Conservation (phyloP, 305 asterid species). For the Withania somnifera region DNA sequence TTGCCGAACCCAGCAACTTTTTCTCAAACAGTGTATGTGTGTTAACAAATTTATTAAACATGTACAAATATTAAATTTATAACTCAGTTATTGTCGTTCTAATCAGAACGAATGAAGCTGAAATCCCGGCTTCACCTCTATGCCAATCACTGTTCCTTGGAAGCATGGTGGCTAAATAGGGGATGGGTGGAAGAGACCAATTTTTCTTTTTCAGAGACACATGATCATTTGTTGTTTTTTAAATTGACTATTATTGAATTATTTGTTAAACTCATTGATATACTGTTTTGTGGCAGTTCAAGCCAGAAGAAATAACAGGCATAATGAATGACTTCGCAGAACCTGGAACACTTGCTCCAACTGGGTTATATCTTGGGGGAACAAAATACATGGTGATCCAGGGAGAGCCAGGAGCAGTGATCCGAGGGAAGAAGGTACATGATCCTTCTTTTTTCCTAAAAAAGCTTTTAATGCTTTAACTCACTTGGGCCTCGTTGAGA, state of each 20-base stretch:
- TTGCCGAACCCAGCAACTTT: neutral
- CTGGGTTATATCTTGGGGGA: slow-evolving; percentile 49
- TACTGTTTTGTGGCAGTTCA: slow-evolving; percentile 23
- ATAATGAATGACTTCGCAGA: slow-evolving; percentile 44
- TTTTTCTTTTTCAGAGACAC: neutral
- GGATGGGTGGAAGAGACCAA: neutral
- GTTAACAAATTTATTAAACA: neutral
- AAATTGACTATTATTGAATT: neutral
- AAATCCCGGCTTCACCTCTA: neutral
- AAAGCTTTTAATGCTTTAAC: neutral
- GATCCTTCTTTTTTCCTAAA: neutral
- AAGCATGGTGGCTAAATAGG: neutral
- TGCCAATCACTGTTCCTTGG: neutral
- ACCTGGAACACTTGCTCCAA: slow-evolving; percentile 62
- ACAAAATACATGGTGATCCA: slow-evolving; percentile 64
- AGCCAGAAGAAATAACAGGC: slow-evolving; percentile 39
- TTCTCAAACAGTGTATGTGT: neutral
- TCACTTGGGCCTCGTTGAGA: neutral
- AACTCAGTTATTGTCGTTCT: neutral
- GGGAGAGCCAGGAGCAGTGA: slow-evolving; percentile 51
- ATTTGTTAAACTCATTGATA: neutral
- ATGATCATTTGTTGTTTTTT: neutral
- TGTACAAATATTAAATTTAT: neutral
- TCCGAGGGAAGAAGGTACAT: slow-evolving; percentile 54
- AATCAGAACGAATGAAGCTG: neutral